A percentile compares a stretch with the other conserved stretches of the same genome.
These are phyloP conservation scores for Neostapfia colusana DNA, from an alignment of 176 grass and related monocot species.

Conservation along the genomic window DNA sequence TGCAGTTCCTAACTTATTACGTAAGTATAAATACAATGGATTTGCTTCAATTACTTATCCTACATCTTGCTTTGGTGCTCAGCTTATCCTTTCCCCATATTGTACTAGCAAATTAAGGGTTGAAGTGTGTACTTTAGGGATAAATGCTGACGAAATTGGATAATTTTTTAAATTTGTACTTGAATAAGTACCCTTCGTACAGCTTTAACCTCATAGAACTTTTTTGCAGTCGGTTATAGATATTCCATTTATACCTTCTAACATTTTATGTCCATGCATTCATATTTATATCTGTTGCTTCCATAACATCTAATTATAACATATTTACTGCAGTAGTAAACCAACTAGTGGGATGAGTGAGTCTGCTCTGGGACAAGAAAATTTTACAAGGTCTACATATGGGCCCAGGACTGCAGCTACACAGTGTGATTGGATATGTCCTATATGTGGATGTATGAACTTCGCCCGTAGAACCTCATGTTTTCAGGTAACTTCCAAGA, in stretches of 20 bases:
- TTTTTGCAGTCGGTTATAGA: background rate
- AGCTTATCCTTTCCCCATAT: background rate
- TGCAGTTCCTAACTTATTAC: background rate
- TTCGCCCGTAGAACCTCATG: slow-evolving; percentile 93
- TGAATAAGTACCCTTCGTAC: background rate
- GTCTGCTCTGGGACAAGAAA: slow-evolving; percentile 62
- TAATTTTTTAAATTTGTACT: background rate
- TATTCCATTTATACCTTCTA: background rate
- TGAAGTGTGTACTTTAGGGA: background rate
- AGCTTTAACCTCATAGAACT: background rate
- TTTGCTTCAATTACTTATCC: background rate
- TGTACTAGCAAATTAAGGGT: background rate
- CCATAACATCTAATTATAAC: slow-evolving; percentile 28
- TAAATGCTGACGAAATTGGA: background rate
- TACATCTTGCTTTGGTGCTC: background rate
- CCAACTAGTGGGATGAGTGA: slow-evolving; percentile 64
- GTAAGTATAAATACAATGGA: background rate
- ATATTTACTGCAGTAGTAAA: slow-evolving; percentile 79
- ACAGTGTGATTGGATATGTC: slow-evolving; percentile 95
- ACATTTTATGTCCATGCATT: slow-evolving; percentile 28
- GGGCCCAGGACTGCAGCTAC: slow-evolving; percentile 58
- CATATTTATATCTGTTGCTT: slow-evolving; percentile 1
- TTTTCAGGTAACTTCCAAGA: slow-evolving; percentile 66
- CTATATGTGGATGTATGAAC: slow-evolving; percentile 93
- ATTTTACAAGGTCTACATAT: slow-evolving; percentile 50